Evolutionary conservation across 2,329 filamentous ascomycete species (phyloP), one percentile per base, ranked within the genome.

Genomic region (Parastagonospora avenae): DNA sequence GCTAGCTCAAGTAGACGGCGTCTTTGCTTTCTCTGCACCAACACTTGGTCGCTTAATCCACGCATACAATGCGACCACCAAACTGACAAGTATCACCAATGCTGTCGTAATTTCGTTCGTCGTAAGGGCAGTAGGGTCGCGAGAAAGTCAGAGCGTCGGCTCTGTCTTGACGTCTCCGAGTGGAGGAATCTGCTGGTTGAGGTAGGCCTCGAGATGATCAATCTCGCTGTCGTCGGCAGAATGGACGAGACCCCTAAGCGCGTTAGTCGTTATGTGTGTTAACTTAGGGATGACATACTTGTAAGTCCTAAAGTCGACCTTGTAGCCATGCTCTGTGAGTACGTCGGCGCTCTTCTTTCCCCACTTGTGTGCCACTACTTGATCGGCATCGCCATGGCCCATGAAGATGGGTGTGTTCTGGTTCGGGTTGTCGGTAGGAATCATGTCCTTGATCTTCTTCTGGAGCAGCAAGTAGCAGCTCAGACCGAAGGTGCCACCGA

Each of bases 401-500:
- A 97, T 89, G 74, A 94, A 90, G 56, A 97, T 86, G 1, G 90
- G 89, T 1, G 91, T 96, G 35, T 88, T 80, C 73, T 87, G 85
- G 73, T 91, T 92, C 48, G 82, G 78, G 60, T 77, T 82, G 24
- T 69, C 66, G 7, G 60, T 61, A 2, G 72, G 72, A 8, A 76
- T 66, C 63, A 74, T 54, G 19, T 72, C 80, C 67, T 82, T 79
- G 59, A 91, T 73, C 68, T 87, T 88, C 55, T 82, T 77, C 57
- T 84, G 80, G 40, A 97, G 79, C 15, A 91, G 80, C 61, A 97
- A 76, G 75, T 95, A 97, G 64, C 85, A 88, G 10, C 90, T 94
- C 55, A 97, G 76, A 7, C 88, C 91, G 56, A 97, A 87, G 57
- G 97, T 89, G 56, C 92, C 93, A n/a, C 86, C 93, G 12, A 97